These are phyloP conservation scores for Xerocomellus amylosporus DNA, from an alignment of 768 basidiomycete species.

Conservation along the genomic window DNA sequence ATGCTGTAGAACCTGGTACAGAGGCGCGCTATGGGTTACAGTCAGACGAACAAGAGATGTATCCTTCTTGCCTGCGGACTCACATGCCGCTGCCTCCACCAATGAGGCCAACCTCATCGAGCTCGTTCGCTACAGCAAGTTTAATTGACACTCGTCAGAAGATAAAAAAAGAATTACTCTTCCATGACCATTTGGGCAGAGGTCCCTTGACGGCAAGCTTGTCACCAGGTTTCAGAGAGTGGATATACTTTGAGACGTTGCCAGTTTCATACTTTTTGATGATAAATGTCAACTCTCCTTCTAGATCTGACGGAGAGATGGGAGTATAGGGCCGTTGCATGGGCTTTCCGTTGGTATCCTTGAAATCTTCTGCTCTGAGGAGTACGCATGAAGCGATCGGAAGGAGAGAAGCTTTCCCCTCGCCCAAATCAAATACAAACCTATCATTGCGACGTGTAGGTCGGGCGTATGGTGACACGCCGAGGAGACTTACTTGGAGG, in stretches of 20 bases:
- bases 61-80: conserved; percentile 24
- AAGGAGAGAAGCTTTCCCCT: conserved; percentile 72
- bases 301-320: conserved; percentile 69
- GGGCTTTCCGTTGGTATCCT: conserved; percentile 80
- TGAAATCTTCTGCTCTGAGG: conserved; percentile 69
- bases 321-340: conserved; percentile 93
- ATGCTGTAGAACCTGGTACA: conserved; percentile 78
- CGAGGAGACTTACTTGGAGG: conserved; percentile 55
- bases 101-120: conserved; percentile 83
- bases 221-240: conserved; percentile 77
- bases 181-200: conserved; percentile 82
- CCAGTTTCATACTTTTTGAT: conserved; percentile 86
- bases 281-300: conserved; percentile 75
- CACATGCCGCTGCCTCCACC: conserved; percentile 94
- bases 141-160: background rate
- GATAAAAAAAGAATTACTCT: conserved; percentile 44
- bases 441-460: conserved; percentile 34
- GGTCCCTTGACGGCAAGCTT: conserved; percentile 88
- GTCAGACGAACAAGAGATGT: background rate
- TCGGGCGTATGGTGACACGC: background rate
- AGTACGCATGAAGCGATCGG: conserved; percentile 78
- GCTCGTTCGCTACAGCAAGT: conserved; percentile 64
- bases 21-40: conserved; percentile 59
- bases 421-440: conserved; percentile 78
- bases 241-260: conserved; percentile 81